Base-by-base conservation (phyloP, 768 basidiomycete species). In the Agaricus subrufescens region DNA sequence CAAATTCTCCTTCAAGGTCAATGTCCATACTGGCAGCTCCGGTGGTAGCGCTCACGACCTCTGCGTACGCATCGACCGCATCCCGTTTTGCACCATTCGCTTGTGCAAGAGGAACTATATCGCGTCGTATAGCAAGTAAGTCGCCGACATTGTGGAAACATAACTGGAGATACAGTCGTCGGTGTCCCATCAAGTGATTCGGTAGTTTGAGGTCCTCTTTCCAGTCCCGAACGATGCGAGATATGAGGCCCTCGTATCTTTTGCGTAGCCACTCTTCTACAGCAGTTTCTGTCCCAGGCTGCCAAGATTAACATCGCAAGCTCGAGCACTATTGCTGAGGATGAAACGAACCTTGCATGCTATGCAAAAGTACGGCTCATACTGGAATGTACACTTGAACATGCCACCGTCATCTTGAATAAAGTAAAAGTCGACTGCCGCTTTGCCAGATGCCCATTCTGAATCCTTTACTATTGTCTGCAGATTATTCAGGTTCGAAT, bases 201-300 rank as follows among this genome's bases (percentile, higher is more conserved):
- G 97, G 97, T 67, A 96, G 70, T 62, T 93, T 85, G 58, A 98
- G 83, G 67, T 99, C 97, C 70, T 98, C 95, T 67, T 98, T 98
- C 65, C 83, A 82, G 65, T 87, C 81, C 27, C 93, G 84, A 37
- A 83, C 78, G 46, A 97, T 85, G 39, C 89, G 87, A 60, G 75
- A 81, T 49, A 98, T 81, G 31, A 89, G 67, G 1, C 93, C 94
- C 69, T 98, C 95, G 70, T 91, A 98, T 61, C 86, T 87, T 71
- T 96, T 95, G 71, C 88, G 79, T 8, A 98, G 73, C 91, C 93
- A 99, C 71, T 98, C 96, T 70, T 99, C 97, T 11, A 98, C 89
- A 7, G 80, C 82, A 1, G 87, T 86, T 68, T 98, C 96, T 49
- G 86, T 86, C 1, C 95, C 95, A 56, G 72, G 74, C 95, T 94